Percentiles rank a stretch among this genome's conserved stretches.
These are phyloP conservation scores for Ceratocystis huliohia DNA, from an alignment of 2,329 filamentous ascomycete species.

Conservation along the genomic window DNA sequence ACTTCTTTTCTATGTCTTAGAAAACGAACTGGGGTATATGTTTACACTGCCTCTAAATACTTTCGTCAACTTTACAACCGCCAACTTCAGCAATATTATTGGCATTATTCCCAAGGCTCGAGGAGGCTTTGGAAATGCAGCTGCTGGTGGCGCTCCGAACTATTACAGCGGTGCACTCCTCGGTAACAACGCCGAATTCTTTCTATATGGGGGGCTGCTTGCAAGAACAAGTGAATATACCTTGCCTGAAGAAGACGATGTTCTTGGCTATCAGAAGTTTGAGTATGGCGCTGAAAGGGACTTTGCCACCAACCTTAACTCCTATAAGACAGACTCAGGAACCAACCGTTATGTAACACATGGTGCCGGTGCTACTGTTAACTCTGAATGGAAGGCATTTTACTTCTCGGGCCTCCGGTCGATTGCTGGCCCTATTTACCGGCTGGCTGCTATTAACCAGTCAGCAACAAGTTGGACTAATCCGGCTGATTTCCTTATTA, in stretches of 20 bases:
- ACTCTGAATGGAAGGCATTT: constrained; percentile 58
- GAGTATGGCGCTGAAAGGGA: constrained; percentile 33
- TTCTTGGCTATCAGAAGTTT: constrained; percentile 41
- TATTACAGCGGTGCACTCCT: constrained; percentile 53
- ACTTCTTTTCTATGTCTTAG: constrained; percentile 27
- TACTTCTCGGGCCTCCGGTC: constrained; percentile 55
- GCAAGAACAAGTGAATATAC: constrained; percentile 28
- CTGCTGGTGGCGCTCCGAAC: constrained; percentile 42
- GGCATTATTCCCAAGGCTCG: constrained; percentile 35
- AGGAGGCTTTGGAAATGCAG: constrained; percentile 36
- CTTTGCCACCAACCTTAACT: neutral
- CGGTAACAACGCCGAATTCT: constrained; percentile 50
- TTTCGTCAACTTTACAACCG: constrained; percentile 23
- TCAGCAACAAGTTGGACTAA: constrained; percentile 23
- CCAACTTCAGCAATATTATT: constrained; percentile 41
- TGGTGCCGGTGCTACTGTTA: constrained; percentile 50
- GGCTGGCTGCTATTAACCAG: no score
- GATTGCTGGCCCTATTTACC: constrained; percentile 38
- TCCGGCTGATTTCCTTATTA: constrained; percentile 44
- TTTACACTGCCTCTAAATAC: constrained; percentile 48
- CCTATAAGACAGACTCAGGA: constrained; percentile 33
- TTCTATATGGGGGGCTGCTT: constrained; percentile 49
- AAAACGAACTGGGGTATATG: constrained; percentile 40
- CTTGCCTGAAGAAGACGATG: constrained; percentile 32
- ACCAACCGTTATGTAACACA: constrained; percentile 51